These are phyloP conservation scores for Colletotrichum sp. DNA, from an alignment of 2,329 filamentous ascomycete species.

Conservation along the genomic window DNA sequence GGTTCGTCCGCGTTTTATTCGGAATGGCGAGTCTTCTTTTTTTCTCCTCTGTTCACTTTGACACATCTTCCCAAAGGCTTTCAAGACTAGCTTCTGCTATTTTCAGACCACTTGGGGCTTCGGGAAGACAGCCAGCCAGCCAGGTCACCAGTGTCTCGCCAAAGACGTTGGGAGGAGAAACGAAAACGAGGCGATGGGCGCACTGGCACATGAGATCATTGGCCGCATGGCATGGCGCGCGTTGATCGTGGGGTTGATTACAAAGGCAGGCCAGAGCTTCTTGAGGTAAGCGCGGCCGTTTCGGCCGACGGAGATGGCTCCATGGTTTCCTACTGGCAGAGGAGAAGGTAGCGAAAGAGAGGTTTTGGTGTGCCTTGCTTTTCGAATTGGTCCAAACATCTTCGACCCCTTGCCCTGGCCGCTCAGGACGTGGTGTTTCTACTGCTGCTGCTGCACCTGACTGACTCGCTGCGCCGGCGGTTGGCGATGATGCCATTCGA, in stretches of 20 bases:
- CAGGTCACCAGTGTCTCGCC: neutral
- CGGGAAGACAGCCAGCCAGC: neutral
- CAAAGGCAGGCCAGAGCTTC: neutral
- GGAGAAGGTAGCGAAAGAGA: neutral
- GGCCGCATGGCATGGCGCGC: neutral
- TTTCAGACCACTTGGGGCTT: neutral
- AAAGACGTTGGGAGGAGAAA: neutral
- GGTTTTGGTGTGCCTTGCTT: neutral
- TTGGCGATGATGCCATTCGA: neutral
- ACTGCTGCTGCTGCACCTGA: neutral
- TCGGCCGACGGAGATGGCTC: neutral
- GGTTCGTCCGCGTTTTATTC: neutral
- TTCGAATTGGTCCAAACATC: neutral
- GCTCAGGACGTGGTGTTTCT: neutral
- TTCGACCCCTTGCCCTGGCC: neutral
- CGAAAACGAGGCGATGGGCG: neutral
- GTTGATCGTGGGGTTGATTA: neutral
- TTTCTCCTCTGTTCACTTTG: neutral
- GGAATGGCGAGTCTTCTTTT: neutral
- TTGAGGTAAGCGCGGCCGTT: neutral
- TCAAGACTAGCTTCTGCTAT: neutral
- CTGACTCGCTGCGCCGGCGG: neutral
- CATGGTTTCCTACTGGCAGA: neutral
- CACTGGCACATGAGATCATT: neutral
- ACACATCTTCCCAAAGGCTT: neutral